Percentiles rank a stretch among this genome's conserved stretches.
phyloP scores from a whole-genome alignment of 2,329 filamentous ascomycete species.

The Aspergillus sp. region DNA sequence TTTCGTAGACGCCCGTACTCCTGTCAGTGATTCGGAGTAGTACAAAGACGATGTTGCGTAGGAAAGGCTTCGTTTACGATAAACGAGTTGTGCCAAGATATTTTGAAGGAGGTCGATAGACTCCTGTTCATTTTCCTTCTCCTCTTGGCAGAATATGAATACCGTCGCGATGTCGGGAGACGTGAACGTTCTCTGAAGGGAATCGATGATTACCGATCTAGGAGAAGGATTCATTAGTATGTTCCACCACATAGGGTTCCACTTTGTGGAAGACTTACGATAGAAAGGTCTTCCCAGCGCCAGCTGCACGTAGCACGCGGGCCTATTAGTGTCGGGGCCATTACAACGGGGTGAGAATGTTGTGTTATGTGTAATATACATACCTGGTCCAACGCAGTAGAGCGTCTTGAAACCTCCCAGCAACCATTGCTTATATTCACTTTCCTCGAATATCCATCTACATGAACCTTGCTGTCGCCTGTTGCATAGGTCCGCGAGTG shows the following conservation, averaged over 20 bases:
- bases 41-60: slow-evolving; percentile 18
- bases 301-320: slow-evolving; percentile 12
- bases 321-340: neutral
- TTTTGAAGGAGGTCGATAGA: slow-evolving; percentile 16
- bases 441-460: slow-evolving; percentile 20
- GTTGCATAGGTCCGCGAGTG: slow-evolving; percentile 22
- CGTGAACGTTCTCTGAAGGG: slow-evolving; percentile 19
- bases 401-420: slow-evolving; percentile 18
- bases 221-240: neutral
- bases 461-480: slow-evolving; percentile 18
- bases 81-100: slow-evolving; percentile 24
- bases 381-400: slow-evolving; percentile 22
- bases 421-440: slow-evolving; percentile 18
- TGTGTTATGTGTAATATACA: too few species aligned
- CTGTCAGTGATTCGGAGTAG: slow-evolving; percentile 13
- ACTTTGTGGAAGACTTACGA: slow-evolving; percentile 20
- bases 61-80: slow-evolving; percentile 18
- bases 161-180: slow-evolving; percentile 22
- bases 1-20: slow-evolving; percentile 19
- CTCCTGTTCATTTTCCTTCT: slow-evolving; percentile 11
- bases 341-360: too few species aligned
- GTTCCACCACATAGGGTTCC: neutral
- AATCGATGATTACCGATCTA: slow-evolving; percentile 21
- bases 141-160: slow-evolving; percentile 23
- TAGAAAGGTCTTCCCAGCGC: slow-evolving; percentile 26